These are phyloP conservation scores for Trichomonas gallinae DNA, from an alignment of 208 protist genomes.

Conservation along the genomic window DNA sequence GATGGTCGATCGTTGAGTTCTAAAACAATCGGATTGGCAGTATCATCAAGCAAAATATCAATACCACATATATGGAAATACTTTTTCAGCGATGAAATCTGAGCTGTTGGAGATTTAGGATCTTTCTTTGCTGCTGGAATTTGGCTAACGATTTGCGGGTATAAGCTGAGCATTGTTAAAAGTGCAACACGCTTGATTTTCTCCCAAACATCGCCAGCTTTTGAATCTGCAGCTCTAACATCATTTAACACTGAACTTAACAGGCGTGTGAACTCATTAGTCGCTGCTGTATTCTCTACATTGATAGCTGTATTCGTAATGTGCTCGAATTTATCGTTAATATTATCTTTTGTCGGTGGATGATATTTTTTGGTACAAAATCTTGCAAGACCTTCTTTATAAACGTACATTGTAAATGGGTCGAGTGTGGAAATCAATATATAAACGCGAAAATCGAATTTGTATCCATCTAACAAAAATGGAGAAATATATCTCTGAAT, in stretches of 20 bases:
- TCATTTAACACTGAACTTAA: neutral
- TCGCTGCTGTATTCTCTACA: neutral
- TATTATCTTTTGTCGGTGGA: neutral
- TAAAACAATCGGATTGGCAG: neutral
- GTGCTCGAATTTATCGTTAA: conserved; percentile 8
- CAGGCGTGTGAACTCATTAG: neutral
- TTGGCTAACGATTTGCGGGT: neutral
- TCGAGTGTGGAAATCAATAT: conserved; percentile 26
- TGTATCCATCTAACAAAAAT: conserved; percentile 34
- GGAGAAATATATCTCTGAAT: conserved; percentile 33
- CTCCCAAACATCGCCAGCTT: neutral
- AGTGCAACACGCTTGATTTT: neutral
- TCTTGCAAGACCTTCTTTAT: conserved; percentile 28
- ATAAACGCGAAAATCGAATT: conserved; percentile 41
- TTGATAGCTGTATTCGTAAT: conserved; percentile 26
- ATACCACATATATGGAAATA: neutral
- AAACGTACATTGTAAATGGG: conserved; percentile 33
- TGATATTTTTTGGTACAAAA: conserved; percentile 30
- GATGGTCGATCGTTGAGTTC: neutral
- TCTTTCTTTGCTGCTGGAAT: neutral
- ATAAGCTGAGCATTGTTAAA: neutral
- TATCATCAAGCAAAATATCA: neutral
- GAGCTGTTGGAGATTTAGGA: neutral
- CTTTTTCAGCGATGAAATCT: neutral
- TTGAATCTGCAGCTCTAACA: neutral